These are phyloP conservation scores for Pichia thaimueangensis DNA, from an alignment of 805 yeast species.

Conservation along the genomic window DNA sequence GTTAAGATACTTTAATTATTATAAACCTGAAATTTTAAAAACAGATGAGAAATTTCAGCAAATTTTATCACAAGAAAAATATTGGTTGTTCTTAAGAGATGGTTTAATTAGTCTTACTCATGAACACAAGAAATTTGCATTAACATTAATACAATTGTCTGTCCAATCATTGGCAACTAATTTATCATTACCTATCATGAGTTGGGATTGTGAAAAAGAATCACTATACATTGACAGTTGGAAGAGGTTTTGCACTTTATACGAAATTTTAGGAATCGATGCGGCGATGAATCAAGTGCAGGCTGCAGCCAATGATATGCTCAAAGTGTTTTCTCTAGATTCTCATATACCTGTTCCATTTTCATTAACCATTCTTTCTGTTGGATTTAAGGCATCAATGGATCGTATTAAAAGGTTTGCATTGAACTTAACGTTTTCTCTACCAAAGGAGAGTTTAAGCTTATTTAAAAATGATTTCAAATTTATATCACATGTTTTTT, in stretches of 20 bases:
- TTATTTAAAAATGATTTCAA: slow-evolving; percentile 39
- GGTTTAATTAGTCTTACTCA: slow-evolving; percentile 52
- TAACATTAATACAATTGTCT: slow-evolving; percentile 60
- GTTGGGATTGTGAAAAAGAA: slow-evolving; percentile 34
- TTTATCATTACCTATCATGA: slow-evolving; percentile 34
- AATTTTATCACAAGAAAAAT: slow-evolving; percentile 28
- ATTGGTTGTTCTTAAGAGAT: slow-evolving; percentile 53
- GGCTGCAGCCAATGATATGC: slow-evolving; percentile 64
- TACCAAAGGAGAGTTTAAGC: slow-evolving; percentile 40
- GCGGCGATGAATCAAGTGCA: slow-evolving; percentile 81
- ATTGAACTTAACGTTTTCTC: slow-evolving; percentile 46
- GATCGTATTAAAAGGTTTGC: slow-evolving; percentile 69
- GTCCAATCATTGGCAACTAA: slow-evolving; percentile 37
- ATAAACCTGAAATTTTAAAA: slow-evolving; percentile 11
- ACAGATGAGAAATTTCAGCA: slow-evolving; percentile 25
- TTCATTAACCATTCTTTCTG: slow-evolving; percentile 66
- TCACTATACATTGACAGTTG: slow-evolving; percentile 44
- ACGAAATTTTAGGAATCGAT: slow-evolving; percentile 77
- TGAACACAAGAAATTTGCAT: slow-evolving; percentile 61
- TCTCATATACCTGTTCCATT: slow-evolving; percentile 60
- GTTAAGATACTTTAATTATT: slow-evolving; percentile 43
- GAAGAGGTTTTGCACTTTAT: slow-evolving; percentile 67
- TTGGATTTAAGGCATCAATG: slow-evolving; percentile 70
- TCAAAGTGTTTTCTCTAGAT: slow-evolving; percentile 40
- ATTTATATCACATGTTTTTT: slow-evolving; percentile 37